Evolutionary conservation across 495 filamentous ascomycete genomes (phyloP).

Genomic region (Penicillium maclennaniae): DNA sequence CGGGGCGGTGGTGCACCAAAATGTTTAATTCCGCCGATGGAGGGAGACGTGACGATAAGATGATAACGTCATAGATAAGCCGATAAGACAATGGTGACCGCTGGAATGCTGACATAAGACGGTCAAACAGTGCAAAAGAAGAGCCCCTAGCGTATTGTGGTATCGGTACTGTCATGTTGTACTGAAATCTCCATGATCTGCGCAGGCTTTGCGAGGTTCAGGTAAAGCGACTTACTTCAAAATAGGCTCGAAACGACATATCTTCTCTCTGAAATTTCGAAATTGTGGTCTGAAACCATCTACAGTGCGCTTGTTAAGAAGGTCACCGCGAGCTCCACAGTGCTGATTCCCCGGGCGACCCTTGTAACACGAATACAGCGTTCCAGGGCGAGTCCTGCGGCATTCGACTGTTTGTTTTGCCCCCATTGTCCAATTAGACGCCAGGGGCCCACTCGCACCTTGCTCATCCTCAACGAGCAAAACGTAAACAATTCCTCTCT

Average conservation of each 20-base stretch:
- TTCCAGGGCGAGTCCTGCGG: constrained; percentile 1
- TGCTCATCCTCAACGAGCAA: constrained; percentile 24
- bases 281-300: not conserved
- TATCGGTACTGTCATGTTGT: not conserved
- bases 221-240: not conserved
- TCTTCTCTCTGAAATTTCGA: not conserved
- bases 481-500: constrained; percentile 35
- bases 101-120: constrained; percentile 1
- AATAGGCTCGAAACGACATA: not conserved
- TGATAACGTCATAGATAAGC: constrained; percentile 20
- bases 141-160: not conserved
- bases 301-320: not conserved
- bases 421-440: constrained; percentile 15
- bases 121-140: constrained; percentile 6
- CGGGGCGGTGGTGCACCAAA: not conserved
- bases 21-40: not conserved
- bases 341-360: constrained; percentile 2
- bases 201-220: not conserved
- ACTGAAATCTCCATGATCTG: not conserved
- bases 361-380: not conserved
- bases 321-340: not conserved
- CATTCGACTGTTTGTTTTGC: constrained; percentile 28
- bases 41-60: constrained; percentile 27
- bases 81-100: constrained; percentile 12
- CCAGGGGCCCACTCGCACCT: constrained; percentile 7